phyloP scores from a whole-genome alignment of 345 rosid species.

The Bretschneidera sinensis region DNA sequence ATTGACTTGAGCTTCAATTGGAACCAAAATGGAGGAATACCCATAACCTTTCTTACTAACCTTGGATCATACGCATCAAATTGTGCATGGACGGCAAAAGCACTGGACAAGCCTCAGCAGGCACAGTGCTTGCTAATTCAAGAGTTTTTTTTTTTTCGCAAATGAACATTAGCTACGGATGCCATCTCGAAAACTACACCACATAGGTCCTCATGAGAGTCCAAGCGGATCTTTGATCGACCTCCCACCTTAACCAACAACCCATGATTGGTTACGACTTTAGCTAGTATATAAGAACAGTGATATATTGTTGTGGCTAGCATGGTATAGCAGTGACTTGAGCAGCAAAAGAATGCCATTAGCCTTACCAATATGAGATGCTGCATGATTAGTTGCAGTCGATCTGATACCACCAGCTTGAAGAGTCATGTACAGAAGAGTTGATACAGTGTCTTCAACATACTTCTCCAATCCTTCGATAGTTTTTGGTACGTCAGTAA shows the following conservation, averaged over 20 bases:
- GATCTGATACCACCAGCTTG: constrained; percentile 85
- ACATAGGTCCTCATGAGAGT: constrained; percentile 58
- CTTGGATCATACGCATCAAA: constrained; percentile 86
- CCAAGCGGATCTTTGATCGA: constrained; percentile 47
- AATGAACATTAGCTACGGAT: constrained; percentile 75
- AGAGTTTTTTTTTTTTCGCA: constrained; percentile 86
- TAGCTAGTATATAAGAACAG: constrained; percentile 53
- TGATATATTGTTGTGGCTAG: constrained; percentile 66
- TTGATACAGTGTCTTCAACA: constrained; percentile 75
- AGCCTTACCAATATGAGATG: constrained; percentile 91
- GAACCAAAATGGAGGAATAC: constrained; percentile 70
- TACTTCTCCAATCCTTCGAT: constrained; percentile 76
- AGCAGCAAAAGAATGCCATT: constrained; percentile 84
- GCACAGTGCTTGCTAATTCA: constrained; percentile 55
- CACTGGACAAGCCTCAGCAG: constrained; percentile 64
- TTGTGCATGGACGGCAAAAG: constrained; percentile 70
- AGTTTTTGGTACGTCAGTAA: constrained; percentile 58
- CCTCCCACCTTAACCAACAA: constrained; percentile 62
- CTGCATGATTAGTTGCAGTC: constrained; percentile 78
- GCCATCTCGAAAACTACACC: constrained; percentile 82
- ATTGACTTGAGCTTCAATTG: constrained; percentile 80
- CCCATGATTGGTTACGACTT: constrained; percentile 72
- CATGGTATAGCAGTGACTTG: constrained; percentile 78
- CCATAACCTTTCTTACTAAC: constrained; percentile 66
- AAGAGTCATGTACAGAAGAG: constrained; percentile 74